Conservation (phyloP, 495 filamentous ascomycete species). For the Penicillium flavigenum region DNA sequence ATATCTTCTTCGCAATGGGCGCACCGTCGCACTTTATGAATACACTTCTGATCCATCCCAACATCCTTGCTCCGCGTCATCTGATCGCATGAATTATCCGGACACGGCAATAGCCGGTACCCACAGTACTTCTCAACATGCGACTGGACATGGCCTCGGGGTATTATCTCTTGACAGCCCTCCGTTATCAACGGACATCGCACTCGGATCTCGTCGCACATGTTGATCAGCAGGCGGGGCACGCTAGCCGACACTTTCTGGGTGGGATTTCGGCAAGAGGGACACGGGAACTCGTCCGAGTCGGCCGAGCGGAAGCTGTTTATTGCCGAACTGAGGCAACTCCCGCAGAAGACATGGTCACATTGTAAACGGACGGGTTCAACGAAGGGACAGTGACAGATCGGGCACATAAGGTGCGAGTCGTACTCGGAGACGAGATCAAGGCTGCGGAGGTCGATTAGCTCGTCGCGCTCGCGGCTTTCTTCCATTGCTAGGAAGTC, state of each 20-base stretch:
- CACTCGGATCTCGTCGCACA: conserved; percentile 76
- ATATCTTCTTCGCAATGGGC: conserved; percentile 52
- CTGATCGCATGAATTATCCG: conserved; percentile 47
- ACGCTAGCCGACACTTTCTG: conserved; percentile 40
- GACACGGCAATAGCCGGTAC: conserved; percentile 64
- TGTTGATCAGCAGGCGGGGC: conserved; percentile 56
- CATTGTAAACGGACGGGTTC: conserved; percentile 70
- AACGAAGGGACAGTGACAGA: conserved; percentile 75
- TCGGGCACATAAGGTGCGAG: conserved; percentile 77
- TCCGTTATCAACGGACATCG: conserved; percentile 62
- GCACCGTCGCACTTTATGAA: conserved; percentile 57
- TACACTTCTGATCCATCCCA: conserved; percentile 44
- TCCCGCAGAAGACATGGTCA: conserved; percentile 73
- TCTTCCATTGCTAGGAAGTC: conserved; percentile 39
- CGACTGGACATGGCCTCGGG: conserved; percentile 65
- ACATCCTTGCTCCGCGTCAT: conserved; percentile 52
- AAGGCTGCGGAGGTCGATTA: conserved; percentile 65
- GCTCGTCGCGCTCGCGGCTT: conserved; percentile 28
- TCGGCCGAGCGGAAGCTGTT: conserved; percentile 40
- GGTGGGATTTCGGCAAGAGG: conserved; percentile 46
- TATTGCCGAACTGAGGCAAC: conserved; percentile 65
- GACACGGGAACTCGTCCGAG: conserved; percentile 45
- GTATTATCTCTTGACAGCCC: conserved; percentile 63
- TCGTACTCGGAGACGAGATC: conserved; percentile 70
- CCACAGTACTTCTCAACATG: conserved; percentile 77